These are phyloP conservation scores for Herpetospermum pedunculosum DNA, from an alignment of 306 rosid species.

Conservation along the genomic window DNA sequence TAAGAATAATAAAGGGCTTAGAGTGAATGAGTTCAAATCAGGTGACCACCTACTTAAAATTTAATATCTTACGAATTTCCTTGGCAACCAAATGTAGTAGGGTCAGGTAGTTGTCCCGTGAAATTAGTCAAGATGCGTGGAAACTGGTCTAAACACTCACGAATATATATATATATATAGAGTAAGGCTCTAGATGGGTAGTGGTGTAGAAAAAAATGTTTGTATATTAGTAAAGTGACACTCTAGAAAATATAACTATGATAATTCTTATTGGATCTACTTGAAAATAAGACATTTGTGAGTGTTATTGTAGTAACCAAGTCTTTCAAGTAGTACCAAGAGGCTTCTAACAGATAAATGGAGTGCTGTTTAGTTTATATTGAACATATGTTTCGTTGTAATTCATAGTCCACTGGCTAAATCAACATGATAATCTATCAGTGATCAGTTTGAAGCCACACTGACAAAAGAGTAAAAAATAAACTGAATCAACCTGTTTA, in stretches of 20 bases:
- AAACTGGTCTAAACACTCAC: no score
- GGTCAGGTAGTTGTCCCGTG: no score
- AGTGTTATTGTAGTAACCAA: neutral
- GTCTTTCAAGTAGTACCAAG: neutral
- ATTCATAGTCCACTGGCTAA: neutral
- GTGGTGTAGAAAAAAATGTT: no score
- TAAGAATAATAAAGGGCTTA: no score
- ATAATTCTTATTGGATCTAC: neutral
- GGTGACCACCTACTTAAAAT: no score
- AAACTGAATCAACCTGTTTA: neutral
- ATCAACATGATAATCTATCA: neutral
- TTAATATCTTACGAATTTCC: no score
- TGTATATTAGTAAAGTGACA: neutral
- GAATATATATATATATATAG: no score
- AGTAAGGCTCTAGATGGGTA: neutral
- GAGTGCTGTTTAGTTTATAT: neutral
- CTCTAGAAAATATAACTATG: neutral
- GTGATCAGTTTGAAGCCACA: neutral
- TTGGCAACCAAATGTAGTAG: no score
- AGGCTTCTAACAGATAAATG: neutral
- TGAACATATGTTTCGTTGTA: neutral
- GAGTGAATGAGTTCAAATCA: no score
- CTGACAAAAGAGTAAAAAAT: neutral
- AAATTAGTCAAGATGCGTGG: no score
- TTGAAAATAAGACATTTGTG: neutral